Base-by-base conservation (phyloP, 2,329 filamentous ascomycete genomes). In the Colletotrichum lentis region DNA sequence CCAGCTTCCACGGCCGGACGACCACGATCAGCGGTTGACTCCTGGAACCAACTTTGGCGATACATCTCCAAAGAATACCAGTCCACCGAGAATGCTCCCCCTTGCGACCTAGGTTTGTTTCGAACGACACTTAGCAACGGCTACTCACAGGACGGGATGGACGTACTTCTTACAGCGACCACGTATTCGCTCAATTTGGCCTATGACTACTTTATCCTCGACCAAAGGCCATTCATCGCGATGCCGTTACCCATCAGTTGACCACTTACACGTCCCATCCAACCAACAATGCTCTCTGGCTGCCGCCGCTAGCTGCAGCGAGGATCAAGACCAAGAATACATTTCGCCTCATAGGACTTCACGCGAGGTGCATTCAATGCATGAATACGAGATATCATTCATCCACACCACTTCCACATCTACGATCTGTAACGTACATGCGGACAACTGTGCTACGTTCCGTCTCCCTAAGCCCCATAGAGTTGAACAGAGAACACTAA, bases 341-440 rank as follows among this genome's bases (percentile, higher is more conserved):
- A 53, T 31, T 59, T 55, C 62, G 61, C 61, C 49, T 59, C 54
- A 44, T 59, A 43, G 49, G 49, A 54, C 55, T 54, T 55, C 53
- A 55, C 57, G 44, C 55, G 47, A 65, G 64, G 44, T 35, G 31
- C 43, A 8, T 47, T 27, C 39, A 35, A 54, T 66, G 66, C 66
- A 69, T 66, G 62, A 69, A 69, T 69, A 69, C 66, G 66, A 69
- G 66, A 66, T 52, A 27, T 49, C 43, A 54, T 64, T 58, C 54
- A 47, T 49, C 35, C 49, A 56, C 65, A 65, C 56, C 46, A 56
- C 55, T 56, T 37, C 22, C 12, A 37, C 41, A 60, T 68, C 61
- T 50, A 6, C 43, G 62, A 68, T 68, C 65, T 68, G 37, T 61
- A 59, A 27, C 41, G 31, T 56, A 37, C 49, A 35, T 2, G 31